A percentile compares a stretch with the other conserved stretches of the same genome.
Evolutionary conservation across 139 green algal species (phyloP).

Genomic region (Chlamydomonas incerta): DNA sequence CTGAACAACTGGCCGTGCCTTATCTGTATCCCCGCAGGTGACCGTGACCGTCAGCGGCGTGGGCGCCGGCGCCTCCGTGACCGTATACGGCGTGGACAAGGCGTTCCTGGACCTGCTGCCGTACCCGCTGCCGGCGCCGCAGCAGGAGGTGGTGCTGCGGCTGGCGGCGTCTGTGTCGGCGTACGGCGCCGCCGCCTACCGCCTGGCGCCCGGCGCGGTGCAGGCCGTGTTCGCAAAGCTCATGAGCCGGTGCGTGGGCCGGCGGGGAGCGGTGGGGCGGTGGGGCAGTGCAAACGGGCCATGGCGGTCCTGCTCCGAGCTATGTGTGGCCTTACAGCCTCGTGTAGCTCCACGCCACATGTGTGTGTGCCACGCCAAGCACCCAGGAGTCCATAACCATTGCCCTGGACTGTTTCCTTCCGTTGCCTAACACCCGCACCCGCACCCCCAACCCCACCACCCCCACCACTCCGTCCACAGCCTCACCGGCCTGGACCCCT

Average conservation of each 20-base stretch:
- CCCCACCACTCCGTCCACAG: background rate
- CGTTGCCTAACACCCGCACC: background rate
- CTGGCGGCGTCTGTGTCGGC: background rate
- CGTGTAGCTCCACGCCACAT: too few relatives aligned
- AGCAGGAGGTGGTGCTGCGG: slow-evolving; percentile 12
- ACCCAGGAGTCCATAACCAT: too few relatives aligned
- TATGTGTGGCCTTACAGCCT: too few relatives aligned
- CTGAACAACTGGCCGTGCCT: too few relatives aligned
- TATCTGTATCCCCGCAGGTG: too few relatives aligned
- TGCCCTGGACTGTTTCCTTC: too few relatives aligned
- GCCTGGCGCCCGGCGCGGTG: slow-evolving; percentile 35
- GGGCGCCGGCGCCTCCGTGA: slow-evolving; percentile 41
- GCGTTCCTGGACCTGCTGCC: slow-evolving; percentile 69
- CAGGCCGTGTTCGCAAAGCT: slow-evolving; percentile 31
- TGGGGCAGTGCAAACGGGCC: too few relatives aligned
- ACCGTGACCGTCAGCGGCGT: background rate
- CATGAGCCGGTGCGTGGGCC: background rate
- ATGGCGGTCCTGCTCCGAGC: too few relatives aligned
- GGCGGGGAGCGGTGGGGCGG: too few relatives aligned
- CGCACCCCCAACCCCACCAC: too few relatives aligned
- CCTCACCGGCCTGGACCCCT: slow-evolving; percentile 39
- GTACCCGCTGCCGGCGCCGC: slow-evolving; percentile 51
- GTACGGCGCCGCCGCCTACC: background rate
- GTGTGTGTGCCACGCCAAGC: too few relatives aligned
- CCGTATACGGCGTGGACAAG: slow-evolving; percentile 66